phyloP scores from a whole-genome alignment of 1,284 basidiomycete genomes.

The Boletus semigastroideus region DNA sequence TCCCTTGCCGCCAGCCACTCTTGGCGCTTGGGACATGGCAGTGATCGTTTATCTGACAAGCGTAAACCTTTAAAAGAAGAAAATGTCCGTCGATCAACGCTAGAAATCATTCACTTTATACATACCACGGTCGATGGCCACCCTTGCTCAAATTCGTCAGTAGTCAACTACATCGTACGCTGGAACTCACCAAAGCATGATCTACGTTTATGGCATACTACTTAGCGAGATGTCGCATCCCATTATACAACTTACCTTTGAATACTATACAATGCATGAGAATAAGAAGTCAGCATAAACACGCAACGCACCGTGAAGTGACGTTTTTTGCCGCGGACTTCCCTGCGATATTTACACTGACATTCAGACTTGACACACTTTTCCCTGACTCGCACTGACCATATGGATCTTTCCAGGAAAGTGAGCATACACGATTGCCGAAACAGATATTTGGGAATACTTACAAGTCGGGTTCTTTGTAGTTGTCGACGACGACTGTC shows the following conservation, averaged over 20 bases:
- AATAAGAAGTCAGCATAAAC: not conserved
- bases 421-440: constrained; percentile 19
- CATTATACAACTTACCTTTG: constrained; percentile 57
- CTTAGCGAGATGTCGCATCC: constrained; percentile 7
- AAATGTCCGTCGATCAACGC: not conserved
- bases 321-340: constrained; percentile 78
- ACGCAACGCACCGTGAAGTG: constrained; percentile 73
- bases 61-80: constrained; percentile 63
- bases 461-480: constrained; percentile 70
- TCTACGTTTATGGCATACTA: constrained; percentile 27
- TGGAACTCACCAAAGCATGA: constrained; percentile 77
- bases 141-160: constrained; percentile 50
- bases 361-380: constrained; percentile 21
- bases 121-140: constrained; percentile 84
- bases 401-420: constrained; percentile 56
- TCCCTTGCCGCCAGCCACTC: constrained; percentile 80
- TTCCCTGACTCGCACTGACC: constrained; percentile 47
- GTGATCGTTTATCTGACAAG: constrained; percentile 84
- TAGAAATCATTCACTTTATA: not conserved
- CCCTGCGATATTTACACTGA: constrained; percentile 50
- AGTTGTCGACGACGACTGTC: constrained; percentile 65
- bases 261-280: constrained; percentile 57
- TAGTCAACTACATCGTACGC: not conserved
- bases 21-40: constrained; percentile 69
- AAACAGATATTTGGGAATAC: constrained; percentile 31